phyloP scores from a whole-genome alignment of 345 rosid genomes.

The Syzygium grande region DNA sequence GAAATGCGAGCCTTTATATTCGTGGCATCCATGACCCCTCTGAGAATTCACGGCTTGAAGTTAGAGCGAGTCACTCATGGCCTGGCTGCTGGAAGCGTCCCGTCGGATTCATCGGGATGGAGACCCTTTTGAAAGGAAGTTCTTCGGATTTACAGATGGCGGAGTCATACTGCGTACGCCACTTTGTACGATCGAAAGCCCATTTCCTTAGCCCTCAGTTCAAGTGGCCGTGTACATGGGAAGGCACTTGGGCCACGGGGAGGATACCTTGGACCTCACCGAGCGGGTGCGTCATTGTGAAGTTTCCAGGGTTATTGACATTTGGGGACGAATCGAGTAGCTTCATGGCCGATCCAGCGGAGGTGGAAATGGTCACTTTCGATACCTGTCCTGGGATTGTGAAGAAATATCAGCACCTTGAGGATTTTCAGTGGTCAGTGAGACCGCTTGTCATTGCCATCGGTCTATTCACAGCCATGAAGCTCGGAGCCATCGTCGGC shows the following conservation, averaged over 20 bases:
- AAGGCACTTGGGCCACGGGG: conserved; percentile 86
- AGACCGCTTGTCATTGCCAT: conserved; percentile 66
- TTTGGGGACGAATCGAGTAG: conserved; percentile 38
- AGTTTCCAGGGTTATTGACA: conserved; percentile 61
- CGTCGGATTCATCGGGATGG: conserved; percentile 68
- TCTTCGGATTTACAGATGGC: conserved; percentile 81
- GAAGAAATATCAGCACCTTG: conserved; percentile 72
- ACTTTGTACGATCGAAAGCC: conserved; percentile 57
- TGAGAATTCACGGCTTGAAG: conserved; percentile 54
- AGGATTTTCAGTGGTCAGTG: conserved; percentile 87
- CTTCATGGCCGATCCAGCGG: conserved; percentile 79
- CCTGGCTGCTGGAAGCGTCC: conserved; percentile 61
- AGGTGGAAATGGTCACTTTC: conserved; percentile 69
- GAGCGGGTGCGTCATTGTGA: conserved; percentile 72
- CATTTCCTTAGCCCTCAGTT: conserved; percentile 64
- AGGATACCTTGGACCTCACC: conserved; percentile 52
- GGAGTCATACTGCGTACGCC: conserved; percentile 58
- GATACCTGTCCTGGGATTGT: conserved; percentile 44
- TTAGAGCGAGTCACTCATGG: conserved; percentile 63
- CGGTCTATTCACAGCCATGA: conserved; percentile 60
- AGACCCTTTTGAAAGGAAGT: conserved; percentile 67
- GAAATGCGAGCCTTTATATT: neutral
- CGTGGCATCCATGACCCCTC: conserved; percentile 71
- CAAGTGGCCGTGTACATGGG: conserved; percentile 61
- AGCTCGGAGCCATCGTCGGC: conserved; percentile 42